Evolutionary conservation across 768 basidiomycete species (phyloP).

Genomic region (Phaeotremella skinneri): DNA sequence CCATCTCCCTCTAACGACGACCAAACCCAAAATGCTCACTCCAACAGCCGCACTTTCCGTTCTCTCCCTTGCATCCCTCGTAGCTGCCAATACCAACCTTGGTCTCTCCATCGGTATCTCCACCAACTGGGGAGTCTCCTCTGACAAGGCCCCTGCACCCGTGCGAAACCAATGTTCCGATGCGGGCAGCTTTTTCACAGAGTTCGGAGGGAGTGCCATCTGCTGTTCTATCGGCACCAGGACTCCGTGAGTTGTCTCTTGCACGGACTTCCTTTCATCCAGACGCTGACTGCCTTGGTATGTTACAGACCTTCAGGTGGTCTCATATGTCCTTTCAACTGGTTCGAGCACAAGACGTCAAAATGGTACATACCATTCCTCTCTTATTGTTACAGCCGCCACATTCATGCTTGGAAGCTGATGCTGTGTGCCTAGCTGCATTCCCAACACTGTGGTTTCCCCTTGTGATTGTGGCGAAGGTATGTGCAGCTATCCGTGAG

Average conservation of each 20-base stretch:
- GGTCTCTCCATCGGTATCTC: background rate
- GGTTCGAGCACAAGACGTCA: slow-evolving; percentile 13
- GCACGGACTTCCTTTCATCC: background rate
- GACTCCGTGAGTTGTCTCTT: slow-evolving; percentile 11
- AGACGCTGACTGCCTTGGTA: background rate
- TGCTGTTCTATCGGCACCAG: slow-evolving; percentile 31
- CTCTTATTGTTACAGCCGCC: background rate
- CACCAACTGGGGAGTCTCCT: slow-evolving; percentile 17
- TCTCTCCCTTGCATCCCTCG: background rate
- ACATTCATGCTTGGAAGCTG: background rate
- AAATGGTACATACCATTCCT: slow-evolving; percentile 14
- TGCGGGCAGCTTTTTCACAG: slow-evolving; percentile 28
- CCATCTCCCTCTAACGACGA: background rate
- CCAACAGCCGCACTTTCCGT: background rate
- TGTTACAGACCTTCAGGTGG: slow-evolving; percentile 9
- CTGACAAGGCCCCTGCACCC: slow-evolving; percentile 12
- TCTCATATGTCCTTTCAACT: slow-evolving; percentile 15
- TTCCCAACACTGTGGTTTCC: slow-evolving; percentile 17
- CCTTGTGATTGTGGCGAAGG: slow-evolving; percentile 42
- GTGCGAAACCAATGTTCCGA: slow-evolving; percentile 26
- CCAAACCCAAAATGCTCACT: background rate
- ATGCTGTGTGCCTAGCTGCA: slow-evolving; percentile 1
- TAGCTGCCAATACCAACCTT: background rate
- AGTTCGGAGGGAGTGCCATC: slow-evolving; percentile 13
- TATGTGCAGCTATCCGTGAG: slow-evolving; percentile 8